Conservation (phyloP, 176 grass and related monocot genomes). For the Carex cristatella region DNA sequence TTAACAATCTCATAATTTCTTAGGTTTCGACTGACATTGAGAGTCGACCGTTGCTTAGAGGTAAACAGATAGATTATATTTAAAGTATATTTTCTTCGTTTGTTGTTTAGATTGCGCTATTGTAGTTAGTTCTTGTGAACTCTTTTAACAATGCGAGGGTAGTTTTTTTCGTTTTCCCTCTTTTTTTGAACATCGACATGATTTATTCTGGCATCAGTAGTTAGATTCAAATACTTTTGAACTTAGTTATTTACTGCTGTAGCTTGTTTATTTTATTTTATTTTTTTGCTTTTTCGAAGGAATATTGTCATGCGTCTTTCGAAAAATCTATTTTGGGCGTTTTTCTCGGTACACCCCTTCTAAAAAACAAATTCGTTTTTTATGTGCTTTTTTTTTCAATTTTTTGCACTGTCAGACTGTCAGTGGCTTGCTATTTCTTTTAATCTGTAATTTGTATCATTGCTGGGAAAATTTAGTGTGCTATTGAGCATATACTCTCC, state of each 20-base stretch:
- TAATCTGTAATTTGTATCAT: not conserved
- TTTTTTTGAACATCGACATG: not conserved
- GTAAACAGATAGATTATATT: not conserved
- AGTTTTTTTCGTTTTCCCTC: not conserved
- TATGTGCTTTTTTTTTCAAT: not conserved
- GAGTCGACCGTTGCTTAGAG: not conserved
- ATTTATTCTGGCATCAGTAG: not conserved
- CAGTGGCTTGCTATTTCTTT: not conserved
- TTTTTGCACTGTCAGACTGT: not conserved
- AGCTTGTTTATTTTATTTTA: no score
- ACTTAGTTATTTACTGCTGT: not conserved
- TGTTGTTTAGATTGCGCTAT: not conserved
- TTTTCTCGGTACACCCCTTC: not conserved
- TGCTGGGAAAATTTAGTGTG: not conserved
- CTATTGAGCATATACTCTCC: not conserved
- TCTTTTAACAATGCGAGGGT: not conserved
- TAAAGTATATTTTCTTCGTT: not conserved
- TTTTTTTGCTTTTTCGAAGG: no score
- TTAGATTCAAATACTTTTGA: not conserved
- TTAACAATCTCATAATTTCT: not conserved
- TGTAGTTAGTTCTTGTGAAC: not conserved
- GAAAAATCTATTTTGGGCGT: not conserved
- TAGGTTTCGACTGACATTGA: not conserved
- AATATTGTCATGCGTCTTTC: not conserved
- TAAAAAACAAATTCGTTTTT: not conserved